Percentiles rank a stretch among this genome's conserved stretches.
Conservation (phyloP, 1,284 basidiomycete species). For the Moniliophthora roreri region DNA sequence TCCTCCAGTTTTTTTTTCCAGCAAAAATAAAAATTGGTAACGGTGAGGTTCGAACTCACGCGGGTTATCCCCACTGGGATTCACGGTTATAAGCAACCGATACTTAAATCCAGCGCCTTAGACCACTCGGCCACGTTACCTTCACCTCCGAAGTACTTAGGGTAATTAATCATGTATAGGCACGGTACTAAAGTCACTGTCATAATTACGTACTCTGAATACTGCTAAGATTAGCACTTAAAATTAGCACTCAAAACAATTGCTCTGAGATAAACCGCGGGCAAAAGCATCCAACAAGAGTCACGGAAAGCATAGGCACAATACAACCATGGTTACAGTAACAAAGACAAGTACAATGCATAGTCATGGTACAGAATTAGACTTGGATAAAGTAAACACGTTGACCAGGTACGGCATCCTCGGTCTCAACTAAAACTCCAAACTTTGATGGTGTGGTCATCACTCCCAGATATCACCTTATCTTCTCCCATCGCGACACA, state of each 20-base stretch:
- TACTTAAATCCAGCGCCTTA: slow-evolving; percentile 84
- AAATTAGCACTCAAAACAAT: no score
- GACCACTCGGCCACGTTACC: slow-evolving; percentile 82
- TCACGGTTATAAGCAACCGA: slow-evolving; percentile 35
- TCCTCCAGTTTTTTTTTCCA: no score
- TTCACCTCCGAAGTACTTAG: not conserved
- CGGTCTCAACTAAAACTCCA: slow-evolving; percentile 71
- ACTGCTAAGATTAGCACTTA: no score
- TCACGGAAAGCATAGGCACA: not conserved
- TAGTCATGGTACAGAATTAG: no score
- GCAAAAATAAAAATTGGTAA: slow-evolving; percentile 43
- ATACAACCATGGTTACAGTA: not conserved
- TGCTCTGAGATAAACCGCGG: no score
- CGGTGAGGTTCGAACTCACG: slow-evolving; percentile 85
- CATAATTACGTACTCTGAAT: no score
- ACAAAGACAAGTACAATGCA: not conserved
- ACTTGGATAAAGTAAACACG: no score
- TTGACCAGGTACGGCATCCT: no score
- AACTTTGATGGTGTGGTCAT: slow-evolving; percentile 80
- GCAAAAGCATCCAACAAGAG: no score
- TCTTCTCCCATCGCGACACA: slow-evolving; percentile 91
- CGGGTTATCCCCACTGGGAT: slow-evolving; percentile 76
- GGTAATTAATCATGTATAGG: no score
- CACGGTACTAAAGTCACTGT: no score
- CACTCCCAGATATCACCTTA: slow-evolving; percentile 93